Conservation (phyloP, 2,329 filamentous ascomycete genomes). For the Clarireedia paspali region DNA sequence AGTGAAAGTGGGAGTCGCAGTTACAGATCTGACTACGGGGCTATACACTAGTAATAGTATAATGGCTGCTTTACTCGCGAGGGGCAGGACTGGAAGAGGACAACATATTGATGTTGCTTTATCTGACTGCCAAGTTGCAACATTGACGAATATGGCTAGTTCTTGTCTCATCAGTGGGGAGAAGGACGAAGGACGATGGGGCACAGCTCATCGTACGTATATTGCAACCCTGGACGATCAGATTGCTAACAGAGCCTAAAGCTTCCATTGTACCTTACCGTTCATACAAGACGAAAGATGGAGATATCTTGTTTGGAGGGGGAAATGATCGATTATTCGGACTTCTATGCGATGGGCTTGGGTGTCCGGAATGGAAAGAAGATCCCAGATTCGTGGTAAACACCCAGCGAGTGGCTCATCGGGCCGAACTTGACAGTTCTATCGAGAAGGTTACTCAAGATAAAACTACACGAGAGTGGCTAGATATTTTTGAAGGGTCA, state of each 20-base stretch:
- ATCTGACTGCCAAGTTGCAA: constrained; percentile 92
- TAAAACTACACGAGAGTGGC: constrained; percentile 82
- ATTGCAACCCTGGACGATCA: no score
- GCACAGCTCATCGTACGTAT: constrained; percentile 81
- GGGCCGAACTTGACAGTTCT: constrained; percentile 65
- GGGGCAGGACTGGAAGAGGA: constrained; percentile 66
- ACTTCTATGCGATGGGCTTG: constrained; percentile 53
- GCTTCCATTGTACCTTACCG: constrained; percentile 96
- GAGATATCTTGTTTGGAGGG: constrained; percentile 62
- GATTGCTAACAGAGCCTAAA: constrained; percentile 28
- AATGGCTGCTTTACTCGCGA: constrained; percentile 81
- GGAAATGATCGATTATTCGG: constrained; percentile 66
- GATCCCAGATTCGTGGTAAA: constrained; percentile 55
- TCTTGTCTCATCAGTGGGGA: constrained; percentile 83
- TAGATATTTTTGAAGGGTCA: constrained; percentile 76
- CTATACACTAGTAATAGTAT: constrained; percentile 93
- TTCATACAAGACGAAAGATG: constrained; percentile 68
- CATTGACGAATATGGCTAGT: constrained; percentile 89
- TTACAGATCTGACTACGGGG: constrained; percentile 92
- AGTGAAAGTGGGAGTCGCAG: constrained; percentile 94
- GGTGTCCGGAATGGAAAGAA: constrained; percentile 50
- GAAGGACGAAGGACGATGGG: constrained; percentile 85
- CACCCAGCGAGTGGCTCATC: constrained; percentile 57
- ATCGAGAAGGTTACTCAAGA: constrained; percentile 70
- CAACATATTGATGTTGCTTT: constrained; percentile 90